Base-by-base conservation (phyloP, 2,329 filamentous ascomycete genomes). In the Pseudogymnoascus sp. region DNA sequence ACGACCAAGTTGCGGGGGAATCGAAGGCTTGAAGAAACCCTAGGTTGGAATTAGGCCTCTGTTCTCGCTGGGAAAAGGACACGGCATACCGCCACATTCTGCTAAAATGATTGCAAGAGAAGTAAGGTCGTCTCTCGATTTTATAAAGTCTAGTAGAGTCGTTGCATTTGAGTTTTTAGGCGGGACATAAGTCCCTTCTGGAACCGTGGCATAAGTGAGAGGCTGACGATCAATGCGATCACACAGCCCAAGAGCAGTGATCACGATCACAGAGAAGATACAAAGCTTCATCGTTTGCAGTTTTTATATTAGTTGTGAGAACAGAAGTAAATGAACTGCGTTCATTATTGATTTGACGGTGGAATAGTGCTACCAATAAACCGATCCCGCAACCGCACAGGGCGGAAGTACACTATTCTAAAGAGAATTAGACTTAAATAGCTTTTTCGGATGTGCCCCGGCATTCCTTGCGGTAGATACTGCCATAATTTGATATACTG, bases 11-110 rank as follows among this genome's bases (percentile, higher is more conserved):
- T 1, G 69, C 64, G 7, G 61, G 59, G 1, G 71, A 72, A 55
- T 68, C 63, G 59, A 74, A 73, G 5, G 71, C 71, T 41, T 70
- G 61, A 5, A 45, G 8, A 58, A 74, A 74, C 4, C 71, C 72
- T 67, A 8, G 60, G 18, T 43, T 18, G 37, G 49, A 18, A 63
- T 43, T 43, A 21, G 18, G 18, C 4, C 40, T 12, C 4, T 12
- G 18, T 43, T 43, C 18, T 21, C 16, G 16, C 18, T 12, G 11
- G 9, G 40, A 43, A 43, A 43, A 12, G 4, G 40, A 43, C 40
- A 18, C 2, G 40, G 37, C 62, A 55, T 62, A 64, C 64, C 63
- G 38, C 61, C 52, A 55, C 63, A 62, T 58, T 65, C 62, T 58
- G 60, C 59, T 18, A 69, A 49, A n/a, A 64, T 11, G 16, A 35